phyloP scores from a whole-genome alignment of 148 eudicot species.

The Rheum nobile region DNA sequence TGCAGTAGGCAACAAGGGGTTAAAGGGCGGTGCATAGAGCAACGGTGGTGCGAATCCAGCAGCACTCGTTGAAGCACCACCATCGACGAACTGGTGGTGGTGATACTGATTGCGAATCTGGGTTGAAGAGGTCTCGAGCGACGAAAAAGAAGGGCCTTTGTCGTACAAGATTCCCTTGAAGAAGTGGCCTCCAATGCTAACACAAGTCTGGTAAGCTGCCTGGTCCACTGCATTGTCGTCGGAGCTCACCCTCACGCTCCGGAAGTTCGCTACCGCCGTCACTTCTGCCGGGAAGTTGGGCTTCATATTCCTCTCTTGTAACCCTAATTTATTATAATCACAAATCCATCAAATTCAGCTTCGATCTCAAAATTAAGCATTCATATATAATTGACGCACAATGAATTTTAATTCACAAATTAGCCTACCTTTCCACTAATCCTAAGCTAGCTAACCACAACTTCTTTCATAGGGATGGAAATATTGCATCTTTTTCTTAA shows the following conservation, averaged over 20 bases:
- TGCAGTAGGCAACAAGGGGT: slow-evolving; percentile 24
- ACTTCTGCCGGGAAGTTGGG: slow-evolving; percentile 32
- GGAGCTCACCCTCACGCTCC: slow-evolving; percentile 31
- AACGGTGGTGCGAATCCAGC: slow-evolving; percentile 8
- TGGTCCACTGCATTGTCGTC: slow-evolving; percentile 39
- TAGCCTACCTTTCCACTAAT: no score
- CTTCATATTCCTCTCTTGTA: slow-evolving; percentile 10
- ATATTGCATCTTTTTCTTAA: no score
- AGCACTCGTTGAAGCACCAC: not conserved
- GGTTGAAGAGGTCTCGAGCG: not conserved
- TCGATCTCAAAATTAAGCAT: not conserved
- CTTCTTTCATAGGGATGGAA: no score
- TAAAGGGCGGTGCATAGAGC: slow-evolving; percentile 26
- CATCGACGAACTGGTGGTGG: not conserved
- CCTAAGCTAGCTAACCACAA: no score
- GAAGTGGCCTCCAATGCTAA: slow-evolving; percentile 37
- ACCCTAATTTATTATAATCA: slow-evolving; percentile 11
- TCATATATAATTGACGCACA: not conserved
- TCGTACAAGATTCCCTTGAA: slow-evolving; percentile 55
- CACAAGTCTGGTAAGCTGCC: slow-evolving; percentile 43
- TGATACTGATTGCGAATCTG: slow-evolving; percentile 14
- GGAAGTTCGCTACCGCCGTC: slow-evolving; percentile 24
- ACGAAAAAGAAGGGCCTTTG: slow-evolving; percentile 26
- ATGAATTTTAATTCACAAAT: not conserved
- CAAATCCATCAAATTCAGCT: not conserved